These are phyloP conservation scores for Limonium bicolor DNA, from an alignment of 148 eudicot species.

Conservation along the genomic window DNA sequence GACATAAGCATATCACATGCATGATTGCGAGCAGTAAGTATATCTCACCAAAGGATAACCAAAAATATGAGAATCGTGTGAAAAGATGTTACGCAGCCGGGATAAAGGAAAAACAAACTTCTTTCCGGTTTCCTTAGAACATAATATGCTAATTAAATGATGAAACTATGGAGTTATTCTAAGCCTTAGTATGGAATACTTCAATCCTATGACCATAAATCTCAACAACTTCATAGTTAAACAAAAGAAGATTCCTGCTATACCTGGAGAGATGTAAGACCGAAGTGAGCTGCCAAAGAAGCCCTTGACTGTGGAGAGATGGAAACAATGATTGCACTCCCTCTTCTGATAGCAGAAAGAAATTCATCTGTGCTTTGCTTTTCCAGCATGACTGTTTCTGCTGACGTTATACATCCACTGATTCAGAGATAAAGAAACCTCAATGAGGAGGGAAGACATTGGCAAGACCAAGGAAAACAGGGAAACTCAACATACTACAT, in stretches of 20 bases:
- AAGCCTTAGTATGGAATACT: background rate
- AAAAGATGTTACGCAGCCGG: background rate
- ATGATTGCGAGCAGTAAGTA: background rate
- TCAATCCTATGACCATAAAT: background rate
- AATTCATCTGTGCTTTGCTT: constrained; percentile 2
- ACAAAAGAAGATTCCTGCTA: constrained; percentile 4
- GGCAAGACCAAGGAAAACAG: too few species aligned
- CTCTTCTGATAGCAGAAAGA: background rate
- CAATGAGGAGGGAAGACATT: too few species aligned
- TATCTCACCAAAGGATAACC: too few species aligned
- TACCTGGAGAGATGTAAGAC: constrained; percentile 84
- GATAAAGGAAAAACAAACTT: background rate
- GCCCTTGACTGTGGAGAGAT: constrained; percentile 1
- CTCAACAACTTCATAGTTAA: background rate
- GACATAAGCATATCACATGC: background rate
- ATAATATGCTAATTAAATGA: background rate
- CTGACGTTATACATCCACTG: constrained; percentile 1
- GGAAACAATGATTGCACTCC: background rate
- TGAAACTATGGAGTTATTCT: background rate
- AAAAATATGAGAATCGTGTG: background rate
- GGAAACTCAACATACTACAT: too few species aligned
- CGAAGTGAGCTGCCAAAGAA: constrained; percentile 33
- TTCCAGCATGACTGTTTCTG: constrained; percentile 2
- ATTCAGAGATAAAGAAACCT: too few species aligned
- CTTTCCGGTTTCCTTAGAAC: background rate